These are phyloP conservation scores for Salvia rosmarinus DNA, from an alignment of 257 asterid genomes.

Conservation along the genomic window DNA sequence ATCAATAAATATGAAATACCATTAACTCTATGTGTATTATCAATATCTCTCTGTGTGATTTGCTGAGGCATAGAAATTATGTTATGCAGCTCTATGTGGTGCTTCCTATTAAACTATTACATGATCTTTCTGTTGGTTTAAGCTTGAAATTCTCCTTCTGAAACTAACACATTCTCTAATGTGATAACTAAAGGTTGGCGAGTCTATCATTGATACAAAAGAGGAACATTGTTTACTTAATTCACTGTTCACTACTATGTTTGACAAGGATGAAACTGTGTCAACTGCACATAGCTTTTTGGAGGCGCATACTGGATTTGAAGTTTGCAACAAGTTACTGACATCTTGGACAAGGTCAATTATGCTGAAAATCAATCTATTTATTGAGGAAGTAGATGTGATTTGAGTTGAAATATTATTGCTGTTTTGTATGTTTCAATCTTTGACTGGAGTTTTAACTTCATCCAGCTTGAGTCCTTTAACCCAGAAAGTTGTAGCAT, in stretches of 20 bases:
- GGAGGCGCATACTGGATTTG: conserved; percentile 63
- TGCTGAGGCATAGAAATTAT: background rate
- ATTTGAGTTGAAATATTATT: conserved; percentile 13
- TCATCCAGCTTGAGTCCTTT: conserved; percentile 64
- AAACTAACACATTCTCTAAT: conserved; percentile 24
- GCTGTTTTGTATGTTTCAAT: conserved; percentile 12
- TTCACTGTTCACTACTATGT: conserved; percentile 53
- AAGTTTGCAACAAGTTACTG: conserved; percentile 59
- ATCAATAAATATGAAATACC: background rate
- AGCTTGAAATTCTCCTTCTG: background rate
- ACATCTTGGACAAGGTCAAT: conserved; percentile 66
- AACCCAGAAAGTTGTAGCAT: conserved; percentile 63
- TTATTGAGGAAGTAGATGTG: background rate
- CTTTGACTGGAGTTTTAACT: conserved; percentile 33
- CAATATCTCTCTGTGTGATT: background rate
- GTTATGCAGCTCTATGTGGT: background rate
- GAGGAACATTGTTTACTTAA: conserved; percentile 61
- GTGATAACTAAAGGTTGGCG: conserved; percentile 55
- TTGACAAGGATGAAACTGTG: conserved; percentile 54
- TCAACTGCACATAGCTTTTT: conserved; percentile 64
- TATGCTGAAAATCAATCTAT: background rate
- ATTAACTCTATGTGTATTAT: background rate
- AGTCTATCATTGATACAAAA: conserved; percentile 41
- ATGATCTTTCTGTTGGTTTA: conserved; percentile 8
- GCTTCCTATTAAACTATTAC: conserved; percentile 7